Evolutionary conservation across 768 basidiomycete genomes (phyloP), one percentile per base, ranked within the genome.

Genomic region (Leccinellum luteum): DNA sequence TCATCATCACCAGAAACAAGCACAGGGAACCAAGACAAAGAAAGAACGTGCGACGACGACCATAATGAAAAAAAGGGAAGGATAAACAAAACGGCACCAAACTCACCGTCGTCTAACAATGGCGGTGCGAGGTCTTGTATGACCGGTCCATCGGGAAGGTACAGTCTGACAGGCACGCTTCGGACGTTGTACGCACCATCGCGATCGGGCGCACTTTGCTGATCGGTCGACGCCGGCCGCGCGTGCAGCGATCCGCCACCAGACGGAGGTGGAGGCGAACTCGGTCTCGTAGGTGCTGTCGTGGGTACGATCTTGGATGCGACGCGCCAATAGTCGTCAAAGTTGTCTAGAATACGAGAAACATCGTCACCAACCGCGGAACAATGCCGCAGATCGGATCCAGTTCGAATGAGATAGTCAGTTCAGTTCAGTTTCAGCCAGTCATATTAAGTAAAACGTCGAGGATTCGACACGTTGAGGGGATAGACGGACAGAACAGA

Each of bases 271-370:
- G 79, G 78, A 21, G 81, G 78, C 2, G 87, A 87, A 60, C 78
- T 78, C 8, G 85, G 76, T 21, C 87, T 82, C 34, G 80, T 75
- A 4, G 84, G 78, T 6, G 85, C 77, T 1, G 87, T 90, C 3
- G 91, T 84, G 3, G 97, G 97, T 27, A 92, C 87, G 47, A 98
- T 83, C 67, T 95, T 94, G n/a, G 89, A 84, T 3, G 94, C 93
- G 61, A 98, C 90, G 27, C 92, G 84, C 88, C 93, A 95, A 68
- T 90, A 97, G 59, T 94, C 86, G 66, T 98, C 94, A 66, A 94
- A 98, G 72, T 94, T 95, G 75, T 95, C 97, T 98, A 70, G 52
- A 64, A 57, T 35, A 31, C 6, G 7, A 30, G 6, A 48, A n/a
- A 13, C n/a, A n/a, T 48, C 56, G 58, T 61, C 57, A 55, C 55